Conservation (phyloP, 495 filamentous ascomycete species). For the Rostrohypoxylon terebratum region DNA sequence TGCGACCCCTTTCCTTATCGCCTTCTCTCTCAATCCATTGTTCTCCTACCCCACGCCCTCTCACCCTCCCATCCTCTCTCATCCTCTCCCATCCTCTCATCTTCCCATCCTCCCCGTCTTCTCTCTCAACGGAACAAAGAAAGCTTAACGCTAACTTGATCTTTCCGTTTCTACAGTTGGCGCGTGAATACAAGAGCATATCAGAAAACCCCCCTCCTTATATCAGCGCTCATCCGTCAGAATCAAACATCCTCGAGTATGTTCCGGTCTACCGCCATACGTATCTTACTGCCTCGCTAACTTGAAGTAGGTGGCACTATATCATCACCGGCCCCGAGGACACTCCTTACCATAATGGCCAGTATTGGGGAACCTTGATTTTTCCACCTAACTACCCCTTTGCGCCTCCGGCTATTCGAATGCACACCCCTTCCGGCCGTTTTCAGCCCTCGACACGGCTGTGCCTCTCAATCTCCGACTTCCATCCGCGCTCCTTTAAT, state of each 20-base stretch:
- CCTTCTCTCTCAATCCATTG: not conserved
- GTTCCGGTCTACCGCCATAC: conserved; percentile 35
- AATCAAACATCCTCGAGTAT: conserved; percentile 93
- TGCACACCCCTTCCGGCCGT: conserved; percentile 96
- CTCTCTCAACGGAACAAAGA: not conserved
- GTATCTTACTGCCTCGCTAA: conserved; percentile 11
- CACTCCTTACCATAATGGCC: conserved; percentile 93
- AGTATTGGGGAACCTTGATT: conserved; percentile 97
- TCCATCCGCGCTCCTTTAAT: conserved; percentile 97
- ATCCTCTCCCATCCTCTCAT: too few relatives aligned
- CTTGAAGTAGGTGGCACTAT: conserved; percentile 87
- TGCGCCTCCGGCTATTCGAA: conserved; percentile 95
- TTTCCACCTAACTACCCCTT: conserved; percentile 98
- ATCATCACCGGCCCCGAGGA: conserved; percentile 95
- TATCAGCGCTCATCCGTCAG: conserved; percentile 93
- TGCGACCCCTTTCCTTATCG: conserved; percentile 28
- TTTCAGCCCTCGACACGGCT: conserved; percentile 93
- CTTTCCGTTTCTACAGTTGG: conserved; percentile 68
- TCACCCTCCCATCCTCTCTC: too few relatives aligned
- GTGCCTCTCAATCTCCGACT: conserved; percentile 95
- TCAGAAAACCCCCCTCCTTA: conserved; percentile 92
- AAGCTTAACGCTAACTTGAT: conserved; percentile 22
- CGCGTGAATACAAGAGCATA: conserved; percentile 93
- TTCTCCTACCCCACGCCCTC: not conserved
- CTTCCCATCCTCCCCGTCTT: too few relatives aligned